These are phyloP conservation scores for Solanum clarkiae DNA, from an alignment of 257 asterid genomes.

Conservation along the genomic window DNA sequence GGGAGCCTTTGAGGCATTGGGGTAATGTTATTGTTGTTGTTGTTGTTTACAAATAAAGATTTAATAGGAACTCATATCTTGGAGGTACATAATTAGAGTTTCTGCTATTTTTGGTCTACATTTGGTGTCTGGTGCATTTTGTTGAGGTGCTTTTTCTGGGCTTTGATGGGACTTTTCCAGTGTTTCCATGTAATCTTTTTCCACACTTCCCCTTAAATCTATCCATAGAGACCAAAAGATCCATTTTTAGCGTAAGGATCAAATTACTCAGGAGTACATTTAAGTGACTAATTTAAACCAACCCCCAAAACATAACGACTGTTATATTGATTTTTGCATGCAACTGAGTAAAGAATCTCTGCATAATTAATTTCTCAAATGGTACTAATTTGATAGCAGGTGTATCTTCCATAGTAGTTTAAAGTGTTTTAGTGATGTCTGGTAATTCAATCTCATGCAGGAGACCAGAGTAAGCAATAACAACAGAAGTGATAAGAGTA, in stretches of 20 bases:
- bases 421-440: neutral
- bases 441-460: neutral
- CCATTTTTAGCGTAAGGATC: neutral
- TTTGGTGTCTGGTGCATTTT: neutral
- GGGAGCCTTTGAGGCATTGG: too few species aligned
- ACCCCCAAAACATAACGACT: neutral
- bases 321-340: neutral
- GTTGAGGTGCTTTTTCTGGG: neutral
- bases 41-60: neutral
- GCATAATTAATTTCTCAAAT: neutral
- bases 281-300: neutral
- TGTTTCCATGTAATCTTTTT: neutral
- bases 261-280: neutral
- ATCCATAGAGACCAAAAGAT: neutral
- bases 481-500: neutral
- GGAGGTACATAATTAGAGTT: neutral
- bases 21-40: too few species aligned
- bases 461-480: neutral
- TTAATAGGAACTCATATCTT: neutral
- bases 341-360: neutral
- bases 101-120: neutral
- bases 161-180: neutral
- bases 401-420: neutral
- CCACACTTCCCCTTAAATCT: neutral
- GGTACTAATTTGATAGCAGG: neutral